Conservation (phyloP, 495 filamentous ascomycete species). For the Hypomontagnella monticulosa region DNA sequence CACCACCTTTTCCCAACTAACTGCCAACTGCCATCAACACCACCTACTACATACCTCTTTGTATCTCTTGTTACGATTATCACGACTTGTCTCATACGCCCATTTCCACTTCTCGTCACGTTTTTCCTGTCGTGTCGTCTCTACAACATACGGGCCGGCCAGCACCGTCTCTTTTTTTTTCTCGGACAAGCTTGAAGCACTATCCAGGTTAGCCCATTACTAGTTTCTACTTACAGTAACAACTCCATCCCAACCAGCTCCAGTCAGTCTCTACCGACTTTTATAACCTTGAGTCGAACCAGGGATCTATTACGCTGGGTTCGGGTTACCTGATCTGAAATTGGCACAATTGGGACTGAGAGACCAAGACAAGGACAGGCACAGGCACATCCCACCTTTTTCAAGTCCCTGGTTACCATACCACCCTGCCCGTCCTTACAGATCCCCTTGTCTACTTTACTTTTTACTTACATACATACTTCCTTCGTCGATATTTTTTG, state of each 20-base stretch:
- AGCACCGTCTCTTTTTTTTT: conserved; percentile 1
- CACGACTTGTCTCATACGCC: neutral
- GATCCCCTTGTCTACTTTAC: conserved; percentile 23
- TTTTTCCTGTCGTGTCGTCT: neutral
- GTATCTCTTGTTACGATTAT: conserved; percentile 11
- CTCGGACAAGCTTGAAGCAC: conserved; percentile 1
- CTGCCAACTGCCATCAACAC: neutral
- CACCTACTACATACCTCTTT: neutral
- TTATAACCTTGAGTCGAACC: conserved; percentile 2
- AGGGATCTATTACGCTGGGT: conserved; percentile 36
- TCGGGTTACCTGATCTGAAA: conserved; percentile 44
- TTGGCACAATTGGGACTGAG: conserved; percentile 4
- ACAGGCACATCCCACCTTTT: conserved; percentile 41
- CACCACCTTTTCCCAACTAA: conserved; percentile 31
- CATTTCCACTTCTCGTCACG: too few species aligned
- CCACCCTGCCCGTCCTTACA: conserved; percentile 30
- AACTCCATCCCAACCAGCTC: conserved; percentile 9
- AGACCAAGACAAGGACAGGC: conserved; percentile 13
- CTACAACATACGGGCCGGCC: neutral
- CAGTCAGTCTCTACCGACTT: conserved; percentile 32
- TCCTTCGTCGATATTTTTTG: conserved; percentile 34
- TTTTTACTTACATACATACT: conserved; percentile 30
- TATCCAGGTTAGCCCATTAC: conserved; percentile 15
- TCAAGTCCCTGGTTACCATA: conserved; percentile 20
- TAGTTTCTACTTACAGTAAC: conserved; percentile 22